Percentiles rank a stretch among this genome's conserved stretches.
phyloP scores from a whole-genome alignment of 768 basidiomycete species.

The Hebeloma cylindrosporum region DNA sequence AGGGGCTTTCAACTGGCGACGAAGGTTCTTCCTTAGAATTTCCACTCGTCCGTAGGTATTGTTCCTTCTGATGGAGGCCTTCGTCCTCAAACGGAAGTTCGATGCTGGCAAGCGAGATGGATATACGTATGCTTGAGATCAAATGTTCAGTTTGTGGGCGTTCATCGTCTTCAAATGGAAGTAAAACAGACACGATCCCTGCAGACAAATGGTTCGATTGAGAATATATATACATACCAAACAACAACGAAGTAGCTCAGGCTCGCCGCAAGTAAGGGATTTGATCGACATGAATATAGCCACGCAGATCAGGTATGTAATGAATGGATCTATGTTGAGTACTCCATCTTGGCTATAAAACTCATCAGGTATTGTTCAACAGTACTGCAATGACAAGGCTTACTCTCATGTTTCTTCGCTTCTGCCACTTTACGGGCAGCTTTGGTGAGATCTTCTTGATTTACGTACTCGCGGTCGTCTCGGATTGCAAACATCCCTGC shows the following conservation, averaged over 20 bases:
- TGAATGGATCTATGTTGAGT: constrained; percentile 37
- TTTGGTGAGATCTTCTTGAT: constrained; percentile 95
- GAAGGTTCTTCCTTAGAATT: no score
- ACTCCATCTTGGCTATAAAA: constrained; percentile 53
- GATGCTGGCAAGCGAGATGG: no score
- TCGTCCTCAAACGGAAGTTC: no score
- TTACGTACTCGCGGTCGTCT: constrained; percentile 91
- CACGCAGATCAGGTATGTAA: constrained; percentile 14
- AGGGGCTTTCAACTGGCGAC: no score
- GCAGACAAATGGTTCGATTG: no score
- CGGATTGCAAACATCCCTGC: constrained; percentile 99
- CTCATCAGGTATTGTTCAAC: constrained; percentile 9
- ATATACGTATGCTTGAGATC: no score
- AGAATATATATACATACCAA: no score
- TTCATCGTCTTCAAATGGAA: background rate
- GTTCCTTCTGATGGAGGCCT: no score
- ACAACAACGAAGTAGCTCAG: no score
- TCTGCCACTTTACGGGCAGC: constrained; percentile 94
- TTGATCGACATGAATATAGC: background rate
- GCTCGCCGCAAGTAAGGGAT: no score
- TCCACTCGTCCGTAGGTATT: no score
- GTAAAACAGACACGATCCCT: constrained; percentile 8
- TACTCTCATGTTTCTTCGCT: constrained; percentile 97
- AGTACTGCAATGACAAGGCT: constrained; percentile 25
- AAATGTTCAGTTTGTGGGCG: no score